A percentile compares a stretch with the other conserved stretches of the same genome.
Evolutionary conservation across 441 rosid genomes (phyloP).

Genomic region (Erodium moschatum): DNA sequence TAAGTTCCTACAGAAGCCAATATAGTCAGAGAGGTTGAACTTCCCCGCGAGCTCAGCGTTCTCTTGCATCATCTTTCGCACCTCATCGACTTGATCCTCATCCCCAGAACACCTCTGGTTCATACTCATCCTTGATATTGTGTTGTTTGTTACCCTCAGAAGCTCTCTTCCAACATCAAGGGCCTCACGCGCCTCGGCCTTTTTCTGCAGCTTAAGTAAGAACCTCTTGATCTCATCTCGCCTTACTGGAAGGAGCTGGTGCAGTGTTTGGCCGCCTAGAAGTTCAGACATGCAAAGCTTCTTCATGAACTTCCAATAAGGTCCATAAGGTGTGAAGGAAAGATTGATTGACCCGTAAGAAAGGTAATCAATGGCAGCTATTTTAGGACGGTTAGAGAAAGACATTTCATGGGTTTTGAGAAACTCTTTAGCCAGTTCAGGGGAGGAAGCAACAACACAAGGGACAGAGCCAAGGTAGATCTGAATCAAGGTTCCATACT

Average conservation of each 20-base stretch:
- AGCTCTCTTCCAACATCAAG: slow-evolving; percentile 37
- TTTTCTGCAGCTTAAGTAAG: slow-evolving; percentile 19
- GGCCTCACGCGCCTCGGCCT: slow-evolving; percentile 23
- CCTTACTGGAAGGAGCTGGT: slow-evolving; percentile 30
- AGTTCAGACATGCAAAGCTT: slow-evolving; percentile 38
- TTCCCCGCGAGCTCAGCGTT: slow-evolving; percentile 29
- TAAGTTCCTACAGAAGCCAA: slow-evolving; percentile 39
- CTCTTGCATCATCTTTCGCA: slow-evolving; percentile 30
- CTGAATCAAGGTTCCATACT: slow-evolving; percentile 43
- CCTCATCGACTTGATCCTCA: slow-evolving; percentile 33
- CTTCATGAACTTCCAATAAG: slow-evolving; percentile 55
- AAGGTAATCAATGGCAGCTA: slow-evolving; percentile 31
- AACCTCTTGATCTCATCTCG: slow-evolving; percentile 26
- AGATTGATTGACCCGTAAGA: slow-evolving; percentile 42
- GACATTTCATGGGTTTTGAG: slow-evolving; percentile 43
- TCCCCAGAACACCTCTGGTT: slow-evolving; percentile 25
- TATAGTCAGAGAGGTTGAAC: slow-evolving; percentile 36
- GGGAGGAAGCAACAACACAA: slow-evolving; percentile 43
- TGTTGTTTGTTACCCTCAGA: slow-evolving; percentile 29
- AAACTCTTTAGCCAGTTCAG: slow-evolving; percentile 42
- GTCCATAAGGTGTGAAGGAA: slow-evolving; percentile 40
- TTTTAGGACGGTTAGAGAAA: slow-evolving; percentile 30
- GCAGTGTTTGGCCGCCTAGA: slow-evolving; percentile 32
- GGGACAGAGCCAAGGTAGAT: slow-evolving; percentile 46
- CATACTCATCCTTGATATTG: slow-evolving; percentile 36